Conservation (phyloP, 352 stramenopile genomes). For the Plasmopara halstedii region DNA sequence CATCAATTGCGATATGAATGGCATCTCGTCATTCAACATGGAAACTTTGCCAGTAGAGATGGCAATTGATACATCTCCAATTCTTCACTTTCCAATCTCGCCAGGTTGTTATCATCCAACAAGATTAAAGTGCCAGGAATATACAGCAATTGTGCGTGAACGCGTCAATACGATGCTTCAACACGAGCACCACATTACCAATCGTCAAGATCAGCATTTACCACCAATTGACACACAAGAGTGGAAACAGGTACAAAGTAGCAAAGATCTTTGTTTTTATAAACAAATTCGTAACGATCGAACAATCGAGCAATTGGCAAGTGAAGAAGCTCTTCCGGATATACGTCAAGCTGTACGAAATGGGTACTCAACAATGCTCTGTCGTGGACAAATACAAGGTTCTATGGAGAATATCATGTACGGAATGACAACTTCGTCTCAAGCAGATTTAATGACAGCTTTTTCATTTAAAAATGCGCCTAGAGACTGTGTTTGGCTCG, state of each 20-base stretch:
- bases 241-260: constrained; percentile 36
- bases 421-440: constrained; percentile 24
- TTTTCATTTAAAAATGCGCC: constrained; percentile 28
- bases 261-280: constrained; percentile 32
- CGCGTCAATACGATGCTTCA: constrained; percentile 28
- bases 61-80: constrained; percentile 8
- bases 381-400: constrained; percentile 24
- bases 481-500: constrained; percentile 34
- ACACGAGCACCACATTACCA: constrained; percentile 26
- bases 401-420: constrained; percentile 44
- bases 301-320: constrained; percentile 18
- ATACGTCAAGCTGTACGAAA: constrained; percentile 16
- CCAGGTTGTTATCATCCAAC: constrained; percentile 20
- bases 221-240: constrained; percentile 27
- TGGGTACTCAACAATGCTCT: constrained; percentile 32
- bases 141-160: constrained; percentile 21
- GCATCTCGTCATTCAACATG: neutral
- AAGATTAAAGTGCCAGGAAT: constrained; percentile 27
- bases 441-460: constrained; percentile 29
- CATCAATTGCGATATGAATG: constrained; percentile 6
- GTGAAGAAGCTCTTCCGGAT: constrained; percentile 18
- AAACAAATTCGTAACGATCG: constrained; percentile 22
- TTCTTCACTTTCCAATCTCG: constrained; percentile 22
- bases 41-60: constrained; percentile 20
- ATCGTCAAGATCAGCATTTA: constrained; percentile 16